Evolutionary conservation across 345 rosid species (phyloP).

Genomic region (Cochlearia excelsa): DNA sequence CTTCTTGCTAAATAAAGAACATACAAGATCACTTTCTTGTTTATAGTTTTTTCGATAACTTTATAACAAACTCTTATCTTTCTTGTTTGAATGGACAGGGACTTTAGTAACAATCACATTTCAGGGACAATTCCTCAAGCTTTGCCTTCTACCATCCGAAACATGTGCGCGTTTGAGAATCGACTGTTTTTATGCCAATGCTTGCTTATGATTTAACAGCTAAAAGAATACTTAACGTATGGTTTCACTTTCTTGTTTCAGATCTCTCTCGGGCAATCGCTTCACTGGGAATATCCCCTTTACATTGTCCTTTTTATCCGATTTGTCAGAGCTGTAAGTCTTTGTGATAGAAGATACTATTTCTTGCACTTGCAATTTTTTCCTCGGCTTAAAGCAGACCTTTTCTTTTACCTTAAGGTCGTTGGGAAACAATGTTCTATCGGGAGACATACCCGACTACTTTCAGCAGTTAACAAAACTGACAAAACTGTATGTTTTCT

Average conservation of each 20-base stretch:
- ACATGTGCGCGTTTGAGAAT: slow-evolving; percentile 54
- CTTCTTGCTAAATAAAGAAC: slow-evolving; percentile 12
- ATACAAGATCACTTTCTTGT: slow-evolving; percentile 5
- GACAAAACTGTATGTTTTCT: slow-evolving; percentile 51
- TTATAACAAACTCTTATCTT: background rate
- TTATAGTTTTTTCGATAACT: slow-evolving; percentile 1
- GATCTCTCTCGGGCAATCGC: slow-evolving; percentile 60
- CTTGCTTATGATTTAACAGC: slow-evolving; percentile 20
- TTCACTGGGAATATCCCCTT: slow-evolving; percentile 63
- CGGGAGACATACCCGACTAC: slow-evolving; percentile 67
- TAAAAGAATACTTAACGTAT: slow-evolving; percentile 9
- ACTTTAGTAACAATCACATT: slow-evolving; percentile 77
- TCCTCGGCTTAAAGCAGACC: background rate
- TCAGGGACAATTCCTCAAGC: slow-evolving; percentile 72
- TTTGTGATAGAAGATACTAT: slow-evolving; percentile 11
- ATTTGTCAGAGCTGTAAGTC: slow-evolving; percentile 56
- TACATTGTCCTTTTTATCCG: slow-evolving; percentile 40
- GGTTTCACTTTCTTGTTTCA: slow-evolving; percentile 32
- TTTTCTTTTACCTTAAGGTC: slow-evolving; percentile 45
- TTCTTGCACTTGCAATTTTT: slow-evolving; percentile 11
- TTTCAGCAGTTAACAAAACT: slow-evolving; percentile 58
- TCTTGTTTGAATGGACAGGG: slow-evolving; percentile 51
- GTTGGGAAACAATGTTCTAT: slow-evolving; percentile 60
- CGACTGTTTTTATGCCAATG: background rate
- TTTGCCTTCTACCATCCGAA: slow-evolving; percentile 63